Conservation (phyloP, 257 asterid genomes). For the Verbascum thapsus region DNA sequence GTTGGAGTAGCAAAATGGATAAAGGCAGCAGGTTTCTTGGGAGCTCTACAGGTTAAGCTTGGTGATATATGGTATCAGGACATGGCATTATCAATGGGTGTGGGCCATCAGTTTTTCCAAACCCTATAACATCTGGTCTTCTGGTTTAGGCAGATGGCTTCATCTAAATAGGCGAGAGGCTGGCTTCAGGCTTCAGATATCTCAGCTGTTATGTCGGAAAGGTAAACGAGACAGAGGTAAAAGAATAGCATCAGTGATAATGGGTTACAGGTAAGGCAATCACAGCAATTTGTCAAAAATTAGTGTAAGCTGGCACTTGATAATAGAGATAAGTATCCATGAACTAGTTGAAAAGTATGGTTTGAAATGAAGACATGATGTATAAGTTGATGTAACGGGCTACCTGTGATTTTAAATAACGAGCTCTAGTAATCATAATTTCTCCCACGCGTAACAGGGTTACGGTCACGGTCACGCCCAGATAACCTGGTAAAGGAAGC, state of each 20-base stretch:
- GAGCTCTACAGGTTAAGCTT: conserved; percentile 58
- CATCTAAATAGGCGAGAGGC: conserved; percentile 68
- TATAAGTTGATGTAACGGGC: conserved; percentile 41
- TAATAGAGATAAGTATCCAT: conserved; percentile 32
- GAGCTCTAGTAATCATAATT: conserved; percentile 82
- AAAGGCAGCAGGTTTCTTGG: conserved; percentile 78
- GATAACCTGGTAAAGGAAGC: conserved; percentile 73
- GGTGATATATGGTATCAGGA: conserved; percentile 65
- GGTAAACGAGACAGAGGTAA: conserved; percentile 87
- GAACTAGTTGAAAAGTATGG: conserved; percentile 32
- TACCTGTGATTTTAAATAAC: conserved; percentile 66
- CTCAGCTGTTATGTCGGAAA: conserved; percentile 88
- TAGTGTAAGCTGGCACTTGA: conserved; percentile 35
- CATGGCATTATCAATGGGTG: conserved; percentile 66
- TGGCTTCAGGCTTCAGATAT: conserved; percentile 92
- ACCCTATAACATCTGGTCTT: conserved; percentile 83
- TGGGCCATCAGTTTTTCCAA: conserved; percentile 73
- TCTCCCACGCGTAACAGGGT: conserved; percentile 85
- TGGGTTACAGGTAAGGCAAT: conserved; percentile 45
- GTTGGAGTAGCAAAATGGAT: conserved; percentile 45
- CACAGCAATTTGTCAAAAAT: conserved; percentile 39
- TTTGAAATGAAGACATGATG: conserved; percentile 29
- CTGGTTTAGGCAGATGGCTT: conserved; percentile 97
- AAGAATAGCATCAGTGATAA: conserved; percentile 71
- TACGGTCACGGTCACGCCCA: conserved; percentile 49